Conservation (phyloP, 441 rosid species). For the Erodium texanum region DNA sequence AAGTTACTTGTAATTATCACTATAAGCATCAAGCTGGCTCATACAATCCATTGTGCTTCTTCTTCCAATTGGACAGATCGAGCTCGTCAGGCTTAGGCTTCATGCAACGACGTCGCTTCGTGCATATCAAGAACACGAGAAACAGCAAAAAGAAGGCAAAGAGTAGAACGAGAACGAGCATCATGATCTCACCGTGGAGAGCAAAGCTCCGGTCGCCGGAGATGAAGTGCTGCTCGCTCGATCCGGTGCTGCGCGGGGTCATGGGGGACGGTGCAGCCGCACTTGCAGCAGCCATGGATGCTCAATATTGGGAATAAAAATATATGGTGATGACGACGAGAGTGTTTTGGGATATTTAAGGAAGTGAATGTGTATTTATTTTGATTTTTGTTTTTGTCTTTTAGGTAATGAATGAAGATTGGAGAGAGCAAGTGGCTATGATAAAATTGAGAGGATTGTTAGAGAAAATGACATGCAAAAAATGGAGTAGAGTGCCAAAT, state of each 20-base stretch:
- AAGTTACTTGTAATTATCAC: no score
- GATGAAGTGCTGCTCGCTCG: conserved; percentile 14
- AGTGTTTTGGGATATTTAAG: no score
- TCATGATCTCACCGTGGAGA: conserved; percentile 39
- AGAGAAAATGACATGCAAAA: neutral
- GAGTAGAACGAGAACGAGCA: conserved; percentile 30
- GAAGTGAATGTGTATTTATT: no score
- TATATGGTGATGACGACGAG: no score
- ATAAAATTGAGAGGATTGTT: neutral
- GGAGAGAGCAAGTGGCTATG: neutral
- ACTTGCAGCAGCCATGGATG: no score
- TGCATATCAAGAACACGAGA: conserved; percentile 19
- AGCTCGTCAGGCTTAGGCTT: no score
- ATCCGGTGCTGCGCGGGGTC: neutral
- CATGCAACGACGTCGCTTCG: conserved; percentile 6
- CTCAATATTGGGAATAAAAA: no score
- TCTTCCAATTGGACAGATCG: no score
- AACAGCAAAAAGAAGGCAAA: conserved; percentile 24
- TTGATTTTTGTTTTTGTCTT: neutral
- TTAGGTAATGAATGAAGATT: neutral
- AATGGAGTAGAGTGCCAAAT: neutral
- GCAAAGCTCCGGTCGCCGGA: conserved; percentile 34
- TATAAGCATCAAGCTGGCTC: no score
- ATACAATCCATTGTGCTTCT: no score
- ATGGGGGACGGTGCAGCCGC: neutral